Conservation (phyloP, 768 basidiomycete species). For the Termitomyces sp. region DNA sequence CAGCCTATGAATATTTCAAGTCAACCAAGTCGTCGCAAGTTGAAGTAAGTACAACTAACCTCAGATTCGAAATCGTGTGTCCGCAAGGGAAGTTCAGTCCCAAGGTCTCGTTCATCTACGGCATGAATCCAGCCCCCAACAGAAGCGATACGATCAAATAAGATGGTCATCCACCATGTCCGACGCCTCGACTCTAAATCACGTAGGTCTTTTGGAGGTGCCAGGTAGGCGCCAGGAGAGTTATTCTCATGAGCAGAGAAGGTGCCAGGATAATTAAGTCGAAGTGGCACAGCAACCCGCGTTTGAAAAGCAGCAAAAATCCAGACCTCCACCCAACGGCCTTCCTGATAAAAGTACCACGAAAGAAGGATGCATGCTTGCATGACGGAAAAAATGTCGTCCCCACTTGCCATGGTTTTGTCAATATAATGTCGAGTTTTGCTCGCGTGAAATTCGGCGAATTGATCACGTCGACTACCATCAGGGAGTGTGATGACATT, state of each 20-base stretch:
- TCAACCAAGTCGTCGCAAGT: not conserved
- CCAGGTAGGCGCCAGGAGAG: constrained; percentile 75
- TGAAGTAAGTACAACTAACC: constrained; percentile 35
- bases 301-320: constrained; percentile 85
- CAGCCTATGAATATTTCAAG: constrained; percentile 32
- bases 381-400: constrained; percentile 82
- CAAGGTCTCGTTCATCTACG: constrained; percentile 78
- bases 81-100: constrained; percentile 77
- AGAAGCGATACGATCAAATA: constrained; percentile 79
- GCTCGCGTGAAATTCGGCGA: constrained; percentile 82
- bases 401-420: constrained; percentile 84
- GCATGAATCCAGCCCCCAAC: constrained; percentile 85
- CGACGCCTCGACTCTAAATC: constrained; percentile 77
- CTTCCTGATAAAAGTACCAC: constrained; percentile 91
- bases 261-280: constrained; percentile 83
- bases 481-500: constrained; percentile 63
- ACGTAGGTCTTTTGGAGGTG: constrained; percentile 68
- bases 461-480: constrained; percentile 75
- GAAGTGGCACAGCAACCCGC: constrained; percentile 73
- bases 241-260: constrained; percentile 62
- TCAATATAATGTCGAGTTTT: constrained; percentile 88
- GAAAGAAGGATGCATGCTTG: constrained; percentile 83
- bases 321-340: constrained; percentile 89
- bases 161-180: constrained; percentile 89
- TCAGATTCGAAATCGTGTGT: constrained; percentile 72